Evolutionary conservation across 345 rosid genomes (phyloP).

Genomic region (Boechera retrofracta): DNA sequence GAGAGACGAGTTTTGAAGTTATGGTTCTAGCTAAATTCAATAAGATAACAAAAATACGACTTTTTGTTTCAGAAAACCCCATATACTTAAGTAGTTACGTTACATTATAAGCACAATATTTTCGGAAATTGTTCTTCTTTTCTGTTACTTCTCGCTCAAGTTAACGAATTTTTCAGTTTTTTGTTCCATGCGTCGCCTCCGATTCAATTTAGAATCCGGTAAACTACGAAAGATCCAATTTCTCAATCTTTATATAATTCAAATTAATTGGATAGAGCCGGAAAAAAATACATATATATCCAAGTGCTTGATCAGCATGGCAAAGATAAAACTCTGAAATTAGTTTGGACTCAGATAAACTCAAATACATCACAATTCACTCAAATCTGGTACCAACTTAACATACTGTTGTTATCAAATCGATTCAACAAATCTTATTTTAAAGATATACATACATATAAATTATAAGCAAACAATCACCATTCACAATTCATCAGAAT

Average conservation of each 20-base stretch:
- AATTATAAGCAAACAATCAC: slow-evolving; percentile 25
- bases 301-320: background rate
- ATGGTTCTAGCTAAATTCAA: background rate
- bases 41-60: background rate
- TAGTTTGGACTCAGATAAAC: background rate
- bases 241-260: background rate
- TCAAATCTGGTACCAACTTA: slow-evolving; percentile 16
- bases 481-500: slow-evolving; percentile 21
- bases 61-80: background rate
- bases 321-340: background rate
- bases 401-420: background rate
- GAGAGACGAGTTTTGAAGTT: background rate
- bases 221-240: background rate
- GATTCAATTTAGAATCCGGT: background rate
- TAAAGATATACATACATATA: background rate
- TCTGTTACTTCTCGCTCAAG: background rate
- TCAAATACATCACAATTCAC: slow-evolving; percentile 1
- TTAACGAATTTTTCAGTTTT: background rate
- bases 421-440: slow-evolving; percentile 21
- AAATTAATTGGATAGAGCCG: background rate
- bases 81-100: background rate
- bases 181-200: background rate
- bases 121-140: background rate
- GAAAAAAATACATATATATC: background rate
- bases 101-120: background rate